These are phyloP conservation scores for Tylopilus plumbeoviolaceoides DNA, from an alignment of 768 basidiomycete genomes.

Conservation along the genomic window DNA sequence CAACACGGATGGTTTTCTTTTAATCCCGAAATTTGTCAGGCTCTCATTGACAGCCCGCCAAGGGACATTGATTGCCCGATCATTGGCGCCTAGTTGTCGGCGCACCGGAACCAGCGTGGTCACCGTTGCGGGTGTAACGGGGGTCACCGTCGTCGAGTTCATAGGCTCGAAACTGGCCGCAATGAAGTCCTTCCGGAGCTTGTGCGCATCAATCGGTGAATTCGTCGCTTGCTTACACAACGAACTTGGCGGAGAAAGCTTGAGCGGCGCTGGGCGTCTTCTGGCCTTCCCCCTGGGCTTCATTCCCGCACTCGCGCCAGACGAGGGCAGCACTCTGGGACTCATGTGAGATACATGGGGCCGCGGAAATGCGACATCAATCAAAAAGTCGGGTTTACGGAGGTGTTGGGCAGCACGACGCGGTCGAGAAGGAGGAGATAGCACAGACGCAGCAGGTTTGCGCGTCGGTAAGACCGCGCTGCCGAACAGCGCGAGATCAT, in stretches of 20 bases:
- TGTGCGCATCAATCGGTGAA: constrained; percentile 33
- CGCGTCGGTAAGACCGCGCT: constrained; percentile 24
- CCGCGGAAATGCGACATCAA: constrained; percentile 29
- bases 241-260: constrained; percentile 32
- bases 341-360: constrained; percentile 9
- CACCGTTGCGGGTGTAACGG: background rate
- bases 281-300: constrained; percentile 30
- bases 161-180: constrained; percentile 41
- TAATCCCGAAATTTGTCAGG: constrained; percentile 10
- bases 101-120: background rate
- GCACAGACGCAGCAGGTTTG: constrained; percentile 34
- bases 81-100: background rate
- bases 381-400: constrained; percentile 34
- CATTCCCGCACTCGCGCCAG: background rate
- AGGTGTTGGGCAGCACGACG: constrained; percentile 35
- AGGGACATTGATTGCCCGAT: constrained; percentile 6
- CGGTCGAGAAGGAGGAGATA: constrained; percentile 34
- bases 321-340: constrained; percentile 10
- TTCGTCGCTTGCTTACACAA: constrained; percentile 32
- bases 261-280: constrained; percentile 42
- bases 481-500: constrained; percentile 35
- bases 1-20: constrained; percentile 22
- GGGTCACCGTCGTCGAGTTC: background rate
- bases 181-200: constrained; percentile 39
- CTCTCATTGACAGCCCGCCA: constrained; percentile 5